Percentiles rank a stretch among this genome's conserved stretches.
Conservation (phyloP, 2,329 filamentous ascomycete genomes). For the Colletotrichum paranaense region DNA sequence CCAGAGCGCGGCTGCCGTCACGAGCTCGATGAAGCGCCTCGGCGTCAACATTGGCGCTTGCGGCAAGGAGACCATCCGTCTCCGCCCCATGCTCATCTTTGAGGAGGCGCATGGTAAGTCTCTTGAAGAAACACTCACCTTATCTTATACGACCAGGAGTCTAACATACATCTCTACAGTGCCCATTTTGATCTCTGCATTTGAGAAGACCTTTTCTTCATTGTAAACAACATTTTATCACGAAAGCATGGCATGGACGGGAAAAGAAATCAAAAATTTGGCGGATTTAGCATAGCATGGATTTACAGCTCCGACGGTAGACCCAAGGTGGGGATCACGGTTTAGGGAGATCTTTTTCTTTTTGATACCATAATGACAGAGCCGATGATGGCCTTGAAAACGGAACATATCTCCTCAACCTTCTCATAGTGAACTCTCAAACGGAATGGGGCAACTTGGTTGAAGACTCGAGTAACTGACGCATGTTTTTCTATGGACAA, state of each 20-base stretch:
- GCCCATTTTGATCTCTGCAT: conserved; percentile 75
- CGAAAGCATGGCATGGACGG: background rate
- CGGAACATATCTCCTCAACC: too few species aligned
- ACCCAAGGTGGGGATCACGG: background rate
- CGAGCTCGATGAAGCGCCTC: conserved; percentile 76
- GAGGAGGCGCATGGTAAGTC: conserved; percentile 71
- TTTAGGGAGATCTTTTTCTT: background rate
- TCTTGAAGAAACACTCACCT: background rate
- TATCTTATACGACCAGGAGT: background rate
- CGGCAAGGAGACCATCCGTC: conserved; percentile 74
- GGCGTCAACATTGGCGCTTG: conserved; percentile 85
- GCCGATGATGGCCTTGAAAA: background rate
- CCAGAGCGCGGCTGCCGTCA: conserved; percentile 74
- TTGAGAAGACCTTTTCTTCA: conserved; percentile 78
- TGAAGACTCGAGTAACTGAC: fast-evolving
- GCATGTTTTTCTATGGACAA: fast-evolving
- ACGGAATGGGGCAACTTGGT: fast-evolving
- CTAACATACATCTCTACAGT: background rate
- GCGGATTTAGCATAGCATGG: conserved; percentile 22
- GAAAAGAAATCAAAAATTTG: background rate
- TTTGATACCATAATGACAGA: conserved; percentile 29
- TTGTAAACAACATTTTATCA: conserved; percentile 32
- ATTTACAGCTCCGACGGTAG: background rate
- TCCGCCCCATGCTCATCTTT: conserved; percentile 87
- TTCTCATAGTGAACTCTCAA: too few species aligned